Evolutionary conservation across 495 filamentous ascomycete species (phyloP).

Genomic region (Penicillium odoratum): DNA sequence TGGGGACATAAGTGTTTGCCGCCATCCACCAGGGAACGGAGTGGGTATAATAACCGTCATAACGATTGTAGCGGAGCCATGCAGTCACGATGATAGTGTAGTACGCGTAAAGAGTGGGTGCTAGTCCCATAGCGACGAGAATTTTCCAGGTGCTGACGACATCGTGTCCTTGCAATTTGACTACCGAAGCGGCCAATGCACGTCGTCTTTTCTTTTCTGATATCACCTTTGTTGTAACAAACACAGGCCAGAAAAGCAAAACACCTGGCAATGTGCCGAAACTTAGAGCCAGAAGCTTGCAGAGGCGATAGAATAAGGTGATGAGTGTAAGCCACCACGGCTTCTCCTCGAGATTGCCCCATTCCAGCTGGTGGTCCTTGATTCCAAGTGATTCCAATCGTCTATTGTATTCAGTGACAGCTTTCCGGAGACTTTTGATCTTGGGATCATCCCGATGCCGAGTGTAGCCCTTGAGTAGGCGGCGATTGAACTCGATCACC

Average conservation of each 20-base stretch:
- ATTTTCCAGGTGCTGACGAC: slow-evolving; percentile 98
- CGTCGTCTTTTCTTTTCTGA: slow-evolving; percentile 82
- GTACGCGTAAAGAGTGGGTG: slow-evolving; percentile 78
- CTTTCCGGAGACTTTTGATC: slow-evolving; percentile 72
- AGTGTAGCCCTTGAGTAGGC: slow-evolving; percentile 85
- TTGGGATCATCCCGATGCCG: slow-evolving; percentile 87
- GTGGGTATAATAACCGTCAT: slow-evolving; percentile 59
- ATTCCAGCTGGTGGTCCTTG: slow-evolving; percentile 92
- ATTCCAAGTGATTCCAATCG: slow-evolving; percentile 80
- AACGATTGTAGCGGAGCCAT: slow-evolving; percentile 74
- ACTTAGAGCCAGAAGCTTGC: slow-evolving; percentile 71
- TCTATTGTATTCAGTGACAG: slow-evolving; percentile 82
- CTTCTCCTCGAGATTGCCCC: slow-evolving; percentile 63
- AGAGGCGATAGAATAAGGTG: slow-evolving; percentile 74
- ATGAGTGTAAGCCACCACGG: slow-evolving; percentile 69
- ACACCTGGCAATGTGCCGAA: slow-evolving; percentile 85
- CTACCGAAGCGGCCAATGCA: slow-evolving; percentile 85
- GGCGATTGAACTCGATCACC: slow-evolving; percentile 92
- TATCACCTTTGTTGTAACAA: slow-evolving; percentile 85
- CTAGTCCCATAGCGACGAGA: slow-evolving; percentile 84
- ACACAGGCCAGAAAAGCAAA: slow-evolving; percentile 85
- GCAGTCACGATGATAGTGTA: slow-evolving; percentile 72
- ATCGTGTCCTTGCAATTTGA: slow-evolving; percentile 89
- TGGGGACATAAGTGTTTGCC: slow-evolving; percentile 56
- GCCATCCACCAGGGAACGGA: slow-evolving; percentile 32